Evolutionary conservation across 2,329 filamentous ascomycete species (phyloP), one percentile per base, ranked within the genome.

Genomic region (Onygena corvina): DNA sequence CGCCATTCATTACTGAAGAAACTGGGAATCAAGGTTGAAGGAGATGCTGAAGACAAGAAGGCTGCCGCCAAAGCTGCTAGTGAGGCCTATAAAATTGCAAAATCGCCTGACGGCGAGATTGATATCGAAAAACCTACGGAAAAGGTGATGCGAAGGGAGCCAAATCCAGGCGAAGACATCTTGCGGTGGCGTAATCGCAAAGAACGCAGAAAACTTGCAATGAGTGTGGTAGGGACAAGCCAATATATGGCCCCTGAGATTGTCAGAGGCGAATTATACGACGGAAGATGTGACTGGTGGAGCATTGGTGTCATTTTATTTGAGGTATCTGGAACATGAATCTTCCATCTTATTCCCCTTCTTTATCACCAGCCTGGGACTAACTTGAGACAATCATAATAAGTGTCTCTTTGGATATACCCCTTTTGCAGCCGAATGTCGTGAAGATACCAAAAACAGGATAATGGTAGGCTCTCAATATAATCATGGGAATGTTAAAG

Each of bases 161-260:
- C 61, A 12, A 56, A 57, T 5, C 59, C 59, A 5, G 55, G 60
- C 11, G 75, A 78, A 53, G 69, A 71, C 21, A 70, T 89, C 46
- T 66, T 89, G 40, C 74, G 76, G 53, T 88, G 81, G 83, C 76
- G 84, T 38, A 81, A 87, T 60, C 73, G 74, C 12, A 76, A 74
- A 53, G 77, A 83, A 21, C 83, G 81, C 56, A 80, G 87, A 33
- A 77, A 77, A 29, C 76, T 86, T 29, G 90, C 90, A 1, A 79
- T 81, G 57, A 94, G 88, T 40, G 81, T 94, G 1, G 90, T 96
- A 8, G 90, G 90, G 2, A 96, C 92, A 2, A 94, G 88, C 63
- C 90, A 95, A 62, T 96, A 96, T 70, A 96, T 95, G 92, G 90
- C 92, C 0, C 90, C 90, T 1, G 92, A 96, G 69, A 86, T 96